phyloP scores from a whole-genome alignment of 768 basidiomycete genomes.

The Tulasnella sp. region DNA sequence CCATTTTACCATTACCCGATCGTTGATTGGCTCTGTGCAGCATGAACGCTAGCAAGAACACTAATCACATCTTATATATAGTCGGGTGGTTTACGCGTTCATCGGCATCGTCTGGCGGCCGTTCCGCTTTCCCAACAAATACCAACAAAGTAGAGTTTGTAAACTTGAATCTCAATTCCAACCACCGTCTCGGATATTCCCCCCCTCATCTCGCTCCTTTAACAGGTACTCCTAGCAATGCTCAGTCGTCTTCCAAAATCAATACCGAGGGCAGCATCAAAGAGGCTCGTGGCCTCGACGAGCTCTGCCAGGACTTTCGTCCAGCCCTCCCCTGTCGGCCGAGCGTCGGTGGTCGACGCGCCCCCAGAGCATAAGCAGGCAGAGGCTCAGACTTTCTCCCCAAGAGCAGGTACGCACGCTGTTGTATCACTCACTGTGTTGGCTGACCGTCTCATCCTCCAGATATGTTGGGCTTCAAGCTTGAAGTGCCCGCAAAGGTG shows the following conservation, averaged over 20 bases:
- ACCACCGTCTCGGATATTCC: background rate
- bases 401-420: slow-evolving; percentile 53
- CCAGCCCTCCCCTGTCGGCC: slow-evolving; percentile 76
- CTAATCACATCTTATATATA: background rate
- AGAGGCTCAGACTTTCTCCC: slow-evolving; percentile 70
- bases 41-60: background rate
- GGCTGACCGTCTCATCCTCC: background rate
- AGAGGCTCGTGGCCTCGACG: background rate
- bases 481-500: slow-evolving; percentile 55
- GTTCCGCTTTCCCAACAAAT: slow-evolving; percentile 6
- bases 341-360: slow-evolving; percentile 77
- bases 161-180: background rate
- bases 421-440: background rate
- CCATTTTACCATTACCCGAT: background rate
- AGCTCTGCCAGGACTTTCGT: slow-evolving; percentile 52
- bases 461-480: slow-evolving; percentile 90
- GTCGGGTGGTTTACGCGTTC: background rate
- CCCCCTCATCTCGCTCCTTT: background rate
- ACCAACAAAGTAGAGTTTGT: slow-evolving; percentile 11
- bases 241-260: slow-evolving; percentile 14
- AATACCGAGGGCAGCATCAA: background rate
- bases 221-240: background rate
- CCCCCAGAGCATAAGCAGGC: slow-evolving; percentile 47
- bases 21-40: background rate
- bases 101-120: background rate